Evolutionary conservation across 768 basidiomycete species (phyloP).

Genomic region (Kondoa malvinella): DNA sequence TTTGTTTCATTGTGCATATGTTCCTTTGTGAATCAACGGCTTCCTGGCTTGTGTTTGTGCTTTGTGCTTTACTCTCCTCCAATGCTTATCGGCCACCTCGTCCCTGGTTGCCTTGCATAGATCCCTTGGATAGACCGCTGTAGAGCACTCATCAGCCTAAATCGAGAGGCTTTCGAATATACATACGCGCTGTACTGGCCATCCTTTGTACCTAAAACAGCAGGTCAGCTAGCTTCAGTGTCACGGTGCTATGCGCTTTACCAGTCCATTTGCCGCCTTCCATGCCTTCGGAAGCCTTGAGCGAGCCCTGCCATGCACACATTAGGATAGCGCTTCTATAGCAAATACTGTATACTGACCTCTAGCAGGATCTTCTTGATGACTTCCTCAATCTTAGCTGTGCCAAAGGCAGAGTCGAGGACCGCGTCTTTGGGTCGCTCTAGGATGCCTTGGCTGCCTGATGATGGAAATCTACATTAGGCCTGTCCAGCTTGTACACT

Average conservation of each 20-base stretch:
- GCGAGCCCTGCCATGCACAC: background rate
- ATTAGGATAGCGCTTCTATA: background rate
- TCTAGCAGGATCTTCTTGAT: constrained; percentile 1
- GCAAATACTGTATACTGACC: background rate
- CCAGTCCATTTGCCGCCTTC: background rate
- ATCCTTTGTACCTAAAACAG: no score
- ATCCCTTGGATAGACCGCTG: background rate
- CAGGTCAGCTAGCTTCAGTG: background rate
- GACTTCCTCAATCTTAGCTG: constrained; percentile 2
- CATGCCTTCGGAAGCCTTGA: background rate
- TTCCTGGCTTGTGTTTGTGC: background rate
- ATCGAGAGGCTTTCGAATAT: no score
- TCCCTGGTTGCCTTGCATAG: background rate
- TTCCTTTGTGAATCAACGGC: background rate
- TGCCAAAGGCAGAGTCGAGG: constrained; percentile 4
- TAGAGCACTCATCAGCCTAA: no score
- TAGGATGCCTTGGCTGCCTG: constrained; percentile 10
- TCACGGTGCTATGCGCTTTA: no score
- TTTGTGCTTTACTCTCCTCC: background rate
- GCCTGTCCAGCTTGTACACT: background rate
- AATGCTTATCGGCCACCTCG: constrained; percentile 1
- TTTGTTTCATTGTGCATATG: background rate
- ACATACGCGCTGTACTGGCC: no score
- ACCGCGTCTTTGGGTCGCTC: constrained; percentile 6
- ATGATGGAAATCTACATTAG: background rate